Evolutionary conservation across 2,329 filamentous ascomycete genomes (phyloP).

Genomic region (Pseudonectria foliicola): DNA sequence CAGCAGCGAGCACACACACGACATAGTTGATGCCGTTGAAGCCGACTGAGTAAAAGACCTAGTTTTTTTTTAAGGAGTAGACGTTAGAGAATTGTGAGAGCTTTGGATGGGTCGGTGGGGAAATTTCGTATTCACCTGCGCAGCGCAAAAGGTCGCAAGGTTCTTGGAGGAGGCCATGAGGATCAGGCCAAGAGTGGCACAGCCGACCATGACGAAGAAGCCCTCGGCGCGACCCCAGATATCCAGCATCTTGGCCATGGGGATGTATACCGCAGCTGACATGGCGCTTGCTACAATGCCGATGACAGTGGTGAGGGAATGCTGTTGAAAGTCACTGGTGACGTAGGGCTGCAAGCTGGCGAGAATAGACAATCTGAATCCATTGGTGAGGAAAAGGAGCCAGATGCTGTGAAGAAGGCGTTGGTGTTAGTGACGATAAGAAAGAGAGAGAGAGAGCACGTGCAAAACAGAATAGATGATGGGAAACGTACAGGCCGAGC

Average conservation of each 20-base stretch:
- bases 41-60: constrained; percentile 57
- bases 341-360: constrained; percentile 37
- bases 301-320: constrained; percentile 48
- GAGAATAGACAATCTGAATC: constrained; percentile 37
- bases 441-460: neutral
- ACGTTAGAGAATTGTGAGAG: neutral
- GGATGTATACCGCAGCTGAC: constrained; percentile 53
- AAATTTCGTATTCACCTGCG: constrained; percentile 26
- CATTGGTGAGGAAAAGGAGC: constrained; percentile 44
- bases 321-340: constrained; percentile 43
- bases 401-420: constrained; percentile 31
- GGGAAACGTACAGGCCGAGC: constrained; percentile 25
- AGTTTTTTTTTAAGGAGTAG: constrained; percentile 4
- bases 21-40: constrained; percentile 53
- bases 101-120: too few species aligned
- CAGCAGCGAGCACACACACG: constrained; percentile 59
- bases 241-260: constrained; percentile 55
- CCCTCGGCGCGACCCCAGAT: constrained; percentile 57
- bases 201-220: constrained; percentile 44
- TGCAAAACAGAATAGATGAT: neutral
- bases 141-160: constrained; percentile 41
- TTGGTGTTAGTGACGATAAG: constrained; percentile 5
- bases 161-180: constrained; percentile 53
- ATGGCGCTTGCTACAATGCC: constrained; percentile 47
- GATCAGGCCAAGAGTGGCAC: constrained; percentile 43